Evolutionary conservation across 495 filamentous ascomycete species (phyloP), one percentile per base, ranked within the genome.

Genomic region (Talaromyces adpressus): DNA sequence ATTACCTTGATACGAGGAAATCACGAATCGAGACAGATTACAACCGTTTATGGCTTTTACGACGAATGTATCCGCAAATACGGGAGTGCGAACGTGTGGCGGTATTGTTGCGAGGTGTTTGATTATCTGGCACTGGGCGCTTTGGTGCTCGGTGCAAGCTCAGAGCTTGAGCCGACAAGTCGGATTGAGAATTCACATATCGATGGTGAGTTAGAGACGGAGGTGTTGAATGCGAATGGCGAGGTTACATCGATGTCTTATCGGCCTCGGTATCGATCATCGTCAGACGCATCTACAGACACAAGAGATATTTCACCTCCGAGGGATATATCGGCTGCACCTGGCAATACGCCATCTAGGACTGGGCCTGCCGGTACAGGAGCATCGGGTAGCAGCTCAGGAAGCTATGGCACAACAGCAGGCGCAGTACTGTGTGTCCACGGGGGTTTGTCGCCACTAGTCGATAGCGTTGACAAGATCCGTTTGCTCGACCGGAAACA

Each of bases 31-130:
- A 85, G 94, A 41, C 94, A 98, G 71, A 98, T 98, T 71, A 98
- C 94, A 22, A 95, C 90, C 5, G 94, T 98, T 30, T 98, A 98
- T 73, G 94, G 94, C 56, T 98, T 98, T 80, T 98, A 98, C 79
- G 94, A 98, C 69, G 94, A 98, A 72, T 98, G 94, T 69, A 81
- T 97, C 59, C 88, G 95, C 47, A 98, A 98, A 77, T 98, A 98
- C 71, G 94, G 94, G 59, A 94, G 84, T 73, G 94, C 94, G 18
- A 98, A 97, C 66, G 94, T 98, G 1, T 98, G 94, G 94, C 84
- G 93, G 57, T 96, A 98, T 72, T 98, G 94, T 79, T 98, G 94
- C 76, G 94, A 98, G 73, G 91, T 98, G 2, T 98, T 98, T 72
- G 94, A 98, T 76, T 98, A 98, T 74, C 85, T 98, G 25, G 95